These are phyloP conservation scores for Alternaria brassicae DNA, from an alignment of 2,329 filamentous ascomycete species.

Conservation along the genomic window DNA sequence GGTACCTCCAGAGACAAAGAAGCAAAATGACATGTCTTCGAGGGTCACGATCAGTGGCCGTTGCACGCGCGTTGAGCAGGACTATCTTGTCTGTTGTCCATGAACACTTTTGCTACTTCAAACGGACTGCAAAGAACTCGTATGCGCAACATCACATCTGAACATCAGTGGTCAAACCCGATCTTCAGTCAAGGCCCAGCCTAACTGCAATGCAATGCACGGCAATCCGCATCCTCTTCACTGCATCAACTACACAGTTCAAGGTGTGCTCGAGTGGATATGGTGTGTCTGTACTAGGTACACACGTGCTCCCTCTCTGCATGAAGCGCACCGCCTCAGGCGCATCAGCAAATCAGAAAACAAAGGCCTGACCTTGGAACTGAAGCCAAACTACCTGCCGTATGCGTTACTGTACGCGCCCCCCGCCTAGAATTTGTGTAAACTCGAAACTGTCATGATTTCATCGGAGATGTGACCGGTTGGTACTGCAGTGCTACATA, in stretches of 20 bases:
- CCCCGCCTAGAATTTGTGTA: neutral
- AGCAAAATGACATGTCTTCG: neutral
- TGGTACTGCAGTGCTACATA: neutral
- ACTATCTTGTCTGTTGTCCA: neutral
- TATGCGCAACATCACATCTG: neutral
- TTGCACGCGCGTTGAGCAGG: neutral
- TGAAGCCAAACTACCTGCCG: slow-evolving; percentile 2
- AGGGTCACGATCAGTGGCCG: neutral
- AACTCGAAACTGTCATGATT: neutral
- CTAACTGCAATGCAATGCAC: neutral
- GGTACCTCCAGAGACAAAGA: neutral
- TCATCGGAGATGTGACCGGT: neutral
- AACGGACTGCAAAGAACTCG: neutral
- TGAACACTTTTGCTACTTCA: neutral
- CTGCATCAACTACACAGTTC: neutral
- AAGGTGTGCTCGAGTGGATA: neutral
- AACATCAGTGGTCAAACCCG: neutral
- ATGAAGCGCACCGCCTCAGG: neutral
- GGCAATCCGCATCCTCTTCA: neutral
- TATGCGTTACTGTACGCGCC: neutral
- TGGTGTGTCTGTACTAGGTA: neutral
- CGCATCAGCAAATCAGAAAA: neutral
- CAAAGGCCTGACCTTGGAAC: neutral
- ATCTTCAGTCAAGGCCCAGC: neutral
- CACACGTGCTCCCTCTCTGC: neutral